These are phyloP conservation scores for Fragaria ananassa DNA, from an alignment of 306 rosid genomes.

Conservation along the genomic window DNA sequence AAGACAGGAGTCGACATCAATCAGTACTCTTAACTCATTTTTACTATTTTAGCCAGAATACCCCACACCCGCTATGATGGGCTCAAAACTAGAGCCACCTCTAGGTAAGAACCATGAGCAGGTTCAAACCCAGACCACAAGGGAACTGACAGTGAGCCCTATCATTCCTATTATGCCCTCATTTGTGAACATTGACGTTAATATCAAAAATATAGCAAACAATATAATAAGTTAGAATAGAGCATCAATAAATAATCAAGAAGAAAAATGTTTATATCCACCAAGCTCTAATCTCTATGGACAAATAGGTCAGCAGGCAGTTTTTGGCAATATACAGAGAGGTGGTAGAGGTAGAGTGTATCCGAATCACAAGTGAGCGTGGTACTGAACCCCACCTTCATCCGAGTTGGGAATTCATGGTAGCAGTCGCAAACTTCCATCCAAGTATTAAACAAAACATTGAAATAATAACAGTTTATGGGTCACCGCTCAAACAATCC, in stretches of 20 bases:
- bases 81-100: background rate
- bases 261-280: too few species aligned
- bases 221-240: background rate
- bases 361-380: background rate
- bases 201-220: background rate
- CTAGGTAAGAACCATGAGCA: background rate
- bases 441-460: background rate
- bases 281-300: background rate
- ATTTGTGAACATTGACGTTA: background rate
- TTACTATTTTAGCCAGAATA: background rate
- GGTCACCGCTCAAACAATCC: constrained; percentile 1
- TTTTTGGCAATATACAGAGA: background rate
- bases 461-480: background rate
- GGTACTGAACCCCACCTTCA: background rate
- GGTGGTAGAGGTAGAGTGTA: background rate
- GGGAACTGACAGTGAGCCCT: background rate
- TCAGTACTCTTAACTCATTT: constrained; percentile 11
- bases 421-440: background rate
- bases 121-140: background rate
- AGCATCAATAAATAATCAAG: background rate
- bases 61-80: background rate
- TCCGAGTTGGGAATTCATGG: background rate
- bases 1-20: background rate
- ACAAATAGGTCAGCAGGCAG: background rate
- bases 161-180: background rate